A percentile compares a stretch with the other conserved stretches of the same genome.
Evolutionary conservation across 768 basidiomycete genomes (phyloP).

Genomic region (Xerocomus spinulosus): DNA sequence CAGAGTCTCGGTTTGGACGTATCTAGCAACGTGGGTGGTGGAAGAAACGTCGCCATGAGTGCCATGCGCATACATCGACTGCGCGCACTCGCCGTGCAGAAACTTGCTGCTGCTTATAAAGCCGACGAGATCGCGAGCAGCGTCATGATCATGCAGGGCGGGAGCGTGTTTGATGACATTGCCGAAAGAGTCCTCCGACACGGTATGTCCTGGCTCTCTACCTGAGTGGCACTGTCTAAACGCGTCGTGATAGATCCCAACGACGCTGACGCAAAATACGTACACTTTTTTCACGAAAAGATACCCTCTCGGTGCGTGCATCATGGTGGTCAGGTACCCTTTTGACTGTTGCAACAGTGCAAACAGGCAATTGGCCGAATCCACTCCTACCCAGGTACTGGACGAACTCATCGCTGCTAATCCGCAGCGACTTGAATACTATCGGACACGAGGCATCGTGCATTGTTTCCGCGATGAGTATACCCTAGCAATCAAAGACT

Average conservation of each 20-base stretch:
- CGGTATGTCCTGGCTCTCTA: conserved; percentile 35
- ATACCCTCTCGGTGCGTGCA: conserved; percentile 80
- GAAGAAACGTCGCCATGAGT: conserved; percentile 78
- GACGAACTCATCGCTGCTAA: conserved; percentile 71
- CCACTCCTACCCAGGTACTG: conserved; percentile 70
- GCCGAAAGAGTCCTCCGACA: conserved; percentile 79
- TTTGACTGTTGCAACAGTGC: conserved; percentile 20
- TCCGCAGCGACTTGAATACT: conserved; percentile 80
- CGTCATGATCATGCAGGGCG: conserved; percentile 94
- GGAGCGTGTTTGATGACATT: conserved; percentile 89
- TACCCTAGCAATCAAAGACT: conserved; percentile 67
- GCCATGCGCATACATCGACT: conserved; percentile 79
- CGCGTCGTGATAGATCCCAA: conserved; percentile 51
- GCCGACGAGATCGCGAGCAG: conserved; percentile 88
- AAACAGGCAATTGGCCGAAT: conserved; percentile 76
- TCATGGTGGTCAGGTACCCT: conserved; percentile 3
- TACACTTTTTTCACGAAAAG: conserved; percentile 93
- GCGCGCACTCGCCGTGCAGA: conserved; percentile 78
- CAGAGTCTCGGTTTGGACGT: conserved; percentile 63
- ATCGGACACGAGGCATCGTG: conserved; percentile 85
- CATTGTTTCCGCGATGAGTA: conserved; percentile 88
- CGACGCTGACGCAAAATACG: conserved; percentile 78
- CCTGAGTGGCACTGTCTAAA: not conserved
- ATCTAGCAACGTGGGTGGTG: conserved; percentile 48
- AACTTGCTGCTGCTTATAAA: conserved; percentile 80